Evolutionary conservation across 2,329 filamentous ascomycete species (phyloP), one percentile per base, ranked within the genome.

Genomic region (Fusarium mundagurra): DNA sequence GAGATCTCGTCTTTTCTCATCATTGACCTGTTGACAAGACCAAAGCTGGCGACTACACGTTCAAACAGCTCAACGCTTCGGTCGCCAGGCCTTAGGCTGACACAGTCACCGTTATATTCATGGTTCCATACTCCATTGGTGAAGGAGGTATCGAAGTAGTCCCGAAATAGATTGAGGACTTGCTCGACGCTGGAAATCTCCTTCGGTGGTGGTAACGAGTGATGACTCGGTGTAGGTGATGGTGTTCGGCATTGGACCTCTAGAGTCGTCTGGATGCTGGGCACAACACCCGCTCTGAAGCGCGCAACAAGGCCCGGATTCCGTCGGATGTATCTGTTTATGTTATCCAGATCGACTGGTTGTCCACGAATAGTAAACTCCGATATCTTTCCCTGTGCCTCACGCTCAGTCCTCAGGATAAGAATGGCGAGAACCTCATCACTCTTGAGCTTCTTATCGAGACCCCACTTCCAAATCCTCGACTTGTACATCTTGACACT

Each of bases 401-500:
- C 82, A 45, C 80, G 82, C 39, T 85, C 81, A n/a, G 80, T 71
- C 72, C 80, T 83, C 38, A 81, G 78, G 36, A 81, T 78, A 45
- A 85, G 80, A 51, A 84, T 81, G 60, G 82, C 81, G 31, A 84
- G 70, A 8, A 85, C 82, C 64, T 84, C 83, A 36, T 83, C 81
- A 48, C 83, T 81, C 70, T 84, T 84, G 58, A 85, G 77, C 71
- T 85, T 85, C 73, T 84, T 84, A 59, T 83, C 82, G 47, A 85
- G 80, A 10, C 82, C 81, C 83, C 83, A 85, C 71, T 82, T 81
- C 78, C 80, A 83, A 54, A 85, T 83, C 50, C 83, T 80, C 50
- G 83, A 84, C 78, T 85, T 85, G 76, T 83, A 85, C 82, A 85
- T 85, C 73, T 84, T 84, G 61, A 83, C 81, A 27, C 83, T 84